These are phyloP conservation scores for Heritiera fomes DNA, from an alignment of 345 rosid species.

Conservation along the genomic window DNA sequence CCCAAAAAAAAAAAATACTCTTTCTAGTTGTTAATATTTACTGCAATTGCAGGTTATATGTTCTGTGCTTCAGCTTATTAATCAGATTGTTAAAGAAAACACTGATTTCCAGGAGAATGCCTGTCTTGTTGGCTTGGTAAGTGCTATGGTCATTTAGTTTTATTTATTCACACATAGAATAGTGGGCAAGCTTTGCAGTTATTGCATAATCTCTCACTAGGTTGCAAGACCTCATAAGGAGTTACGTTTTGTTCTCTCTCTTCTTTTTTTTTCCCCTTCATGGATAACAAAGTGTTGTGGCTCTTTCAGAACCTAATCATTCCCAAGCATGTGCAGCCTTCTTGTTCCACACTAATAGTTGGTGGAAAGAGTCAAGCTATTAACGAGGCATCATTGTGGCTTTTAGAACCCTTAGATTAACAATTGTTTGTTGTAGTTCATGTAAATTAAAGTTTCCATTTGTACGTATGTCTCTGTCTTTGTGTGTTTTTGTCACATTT, in stretches of 20 bases:
- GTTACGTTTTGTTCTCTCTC: neutral
- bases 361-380: neutral
- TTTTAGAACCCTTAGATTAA: neutral
- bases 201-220: neutral
- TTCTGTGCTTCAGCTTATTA: slow-evolving; percentile 87
- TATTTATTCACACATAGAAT: slow-evolving; percentile 9
- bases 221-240: neutral
- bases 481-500: neutral
- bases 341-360: neutral
- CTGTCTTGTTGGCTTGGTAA: slow-evolving; percentile 89
- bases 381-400: neutral
- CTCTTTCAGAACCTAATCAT: neutral
- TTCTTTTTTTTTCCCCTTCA: neutral
- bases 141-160: slow-evolving; percentile 27
- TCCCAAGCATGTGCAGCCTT: neutral
- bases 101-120: slow-evolving; percentile 93
- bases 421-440: neutral
- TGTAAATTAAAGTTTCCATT: neutral
- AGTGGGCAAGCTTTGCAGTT: neutral
- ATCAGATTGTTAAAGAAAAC: slow-evolving; percentile 79
- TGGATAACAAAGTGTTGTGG: neutral
- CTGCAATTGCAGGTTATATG: slow-evolving; percentile 67
- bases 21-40: neutral
- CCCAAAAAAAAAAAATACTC: neutral
- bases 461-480: too few relatives aligned